Conservation (phyloP, 2,329 filamentous ascomycete species). For the Incumbomyces delicatus region DNA sequence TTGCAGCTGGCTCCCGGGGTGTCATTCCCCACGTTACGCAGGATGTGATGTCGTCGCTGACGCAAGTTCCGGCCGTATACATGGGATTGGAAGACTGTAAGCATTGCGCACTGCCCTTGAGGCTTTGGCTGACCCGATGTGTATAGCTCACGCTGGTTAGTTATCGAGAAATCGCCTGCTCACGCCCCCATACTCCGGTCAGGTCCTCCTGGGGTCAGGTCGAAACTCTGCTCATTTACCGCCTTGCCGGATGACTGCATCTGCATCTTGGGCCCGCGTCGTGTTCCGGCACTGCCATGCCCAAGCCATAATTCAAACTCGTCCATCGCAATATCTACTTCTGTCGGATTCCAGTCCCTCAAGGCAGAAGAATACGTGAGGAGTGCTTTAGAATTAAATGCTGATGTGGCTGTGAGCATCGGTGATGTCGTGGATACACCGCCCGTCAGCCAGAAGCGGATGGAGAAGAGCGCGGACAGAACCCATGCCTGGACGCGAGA, state of each 20-base stretch:
- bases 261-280: conserved; percentile 66
- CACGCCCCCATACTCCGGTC: conserved; percentile 44
- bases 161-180: conserved; percentile 48
- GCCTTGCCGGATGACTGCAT: conserved; percentile 56
- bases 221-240: conserved; percentile 66
- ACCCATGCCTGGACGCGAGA: conserved; percentile 73
- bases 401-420: conserved; percentile 71
- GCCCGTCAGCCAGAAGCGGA: conserved; percentile 58
- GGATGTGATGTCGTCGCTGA: conserved; percentile 62
- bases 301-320: conserved; percentile 60
- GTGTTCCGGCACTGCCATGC: conserved; percentile 63
- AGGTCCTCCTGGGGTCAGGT: conserved; percentile 35
- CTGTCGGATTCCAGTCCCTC: conserved; percentile 70
- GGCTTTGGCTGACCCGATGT: conserved; percentile 29
- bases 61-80: conserved; percentile 60
- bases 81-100: conserved; percentile 87
- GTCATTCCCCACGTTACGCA: conserved; percentile 79
- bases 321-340: conserved; percentile 69
- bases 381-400: conserved; percentile 54
- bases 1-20: conserved; percentile 73
- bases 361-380: conserved; percentile 59
- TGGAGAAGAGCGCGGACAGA: conserved; percentile 73
- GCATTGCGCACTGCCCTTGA: conserved; percentile 24
- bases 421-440: conserved; percentile 60
- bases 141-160: conserved; percentile 37